Percentiles rank a stretch among this genome's conserved stretches.
Conservation (phyloP, 441 rosid genomes). For the Erodium texanum region DNA sequence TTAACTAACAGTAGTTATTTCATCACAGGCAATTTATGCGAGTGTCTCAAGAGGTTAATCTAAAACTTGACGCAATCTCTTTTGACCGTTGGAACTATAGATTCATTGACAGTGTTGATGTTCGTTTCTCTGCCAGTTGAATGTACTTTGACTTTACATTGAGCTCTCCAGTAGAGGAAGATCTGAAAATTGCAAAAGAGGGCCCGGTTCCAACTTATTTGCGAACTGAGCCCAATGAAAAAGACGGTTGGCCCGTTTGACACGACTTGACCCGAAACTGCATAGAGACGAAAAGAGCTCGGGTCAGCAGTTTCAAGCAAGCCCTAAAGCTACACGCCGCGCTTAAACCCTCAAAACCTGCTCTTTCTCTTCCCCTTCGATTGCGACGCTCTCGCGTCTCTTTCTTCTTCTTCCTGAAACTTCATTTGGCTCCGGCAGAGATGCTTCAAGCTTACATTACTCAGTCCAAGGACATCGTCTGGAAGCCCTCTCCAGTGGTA, state of each 20-base stretch:
- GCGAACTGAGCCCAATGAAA: background rate
- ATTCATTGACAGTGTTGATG: no score
- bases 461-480: slow-evolving; percentile 50
- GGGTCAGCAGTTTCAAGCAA: background rate
- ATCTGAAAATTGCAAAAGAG: no score
- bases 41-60: no score
- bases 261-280: background rate
- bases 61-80: no score
- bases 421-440: slow-evolving; percentile 5
- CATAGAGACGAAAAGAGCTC: background rate
- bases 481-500: slow-evolving; percentile 86
- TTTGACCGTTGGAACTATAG: no score
- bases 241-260: background rate
- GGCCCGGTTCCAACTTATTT: no score
- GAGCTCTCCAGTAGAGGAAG: no score
- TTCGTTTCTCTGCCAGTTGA: no score
- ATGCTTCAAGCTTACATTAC: slow-evolving; percentile 55
- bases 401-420: background rate
- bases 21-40: no score
- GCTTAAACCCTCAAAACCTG: slow-evolving; percentile 29
- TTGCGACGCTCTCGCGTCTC: background rate
- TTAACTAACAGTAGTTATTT: no score
- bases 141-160: no score
- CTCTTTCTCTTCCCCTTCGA: background rate
- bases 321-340: slow-evolving; percentile 11